Percentiles rank a stretch among this genome's conserved stretches.
Conservation (phyloP, 257 asterid genomes). For the Eucommia ulmoides region DNA sequence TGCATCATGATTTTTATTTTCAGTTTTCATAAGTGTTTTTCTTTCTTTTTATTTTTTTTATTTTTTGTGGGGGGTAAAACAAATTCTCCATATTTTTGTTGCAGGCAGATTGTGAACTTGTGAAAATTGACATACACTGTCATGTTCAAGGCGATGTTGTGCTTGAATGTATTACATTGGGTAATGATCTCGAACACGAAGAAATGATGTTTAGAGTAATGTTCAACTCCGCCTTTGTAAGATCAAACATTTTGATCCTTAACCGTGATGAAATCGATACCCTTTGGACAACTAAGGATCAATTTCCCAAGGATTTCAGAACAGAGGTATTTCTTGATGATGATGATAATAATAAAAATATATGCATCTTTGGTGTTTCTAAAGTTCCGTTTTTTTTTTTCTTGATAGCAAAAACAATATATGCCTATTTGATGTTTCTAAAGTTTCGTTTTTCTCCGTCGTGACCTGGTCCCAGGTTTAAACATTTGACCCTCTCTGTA, state of each 20-base stretch:
- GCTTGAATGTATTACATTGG: conserved; percentile 51
- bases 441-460: too few relatives aligned
- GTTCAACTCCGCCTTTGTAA: conserved; percentile 61
- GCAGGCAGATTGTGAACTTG: conserved; percentile 54
- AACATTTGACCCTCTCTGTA: too few relatives aligned
- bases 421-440: conserved; percentile 1
- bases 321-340: conserved; percentile 40
- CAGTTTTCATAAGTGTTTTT: neutral
- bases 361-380: neutral
- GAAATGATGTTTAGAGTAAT: conserved; percentile 51
- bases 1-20: conserved; percentile 1
- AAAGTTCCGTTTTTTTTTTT: too few relatives aligned
- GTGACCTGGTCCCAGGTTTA: too few relatives aligned
- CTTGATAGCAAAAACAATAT: neutral
- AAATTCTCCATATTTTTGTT: conserved; percentile 16
- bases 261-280: conserved; percentile 41
- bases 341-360: too few relatives aligned
- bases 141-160: conserved; percentile 69
- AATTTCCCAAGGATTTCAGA: conserved; percentile 43
- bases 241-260: conserved; percentile 43
- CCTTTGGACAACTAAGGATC: conserved; percentile 37
- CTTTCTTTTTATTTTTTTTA: too few relatives aligned
- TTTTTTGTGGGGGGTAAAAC: too few relatives aligned
- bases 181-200: conserved; percentile 28
- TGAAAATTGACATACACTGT: conserved; percentile 51